phyloP scores from a whole-genome alignment of 129 eudicot species.

The Artemisia tridentata region DNA sequence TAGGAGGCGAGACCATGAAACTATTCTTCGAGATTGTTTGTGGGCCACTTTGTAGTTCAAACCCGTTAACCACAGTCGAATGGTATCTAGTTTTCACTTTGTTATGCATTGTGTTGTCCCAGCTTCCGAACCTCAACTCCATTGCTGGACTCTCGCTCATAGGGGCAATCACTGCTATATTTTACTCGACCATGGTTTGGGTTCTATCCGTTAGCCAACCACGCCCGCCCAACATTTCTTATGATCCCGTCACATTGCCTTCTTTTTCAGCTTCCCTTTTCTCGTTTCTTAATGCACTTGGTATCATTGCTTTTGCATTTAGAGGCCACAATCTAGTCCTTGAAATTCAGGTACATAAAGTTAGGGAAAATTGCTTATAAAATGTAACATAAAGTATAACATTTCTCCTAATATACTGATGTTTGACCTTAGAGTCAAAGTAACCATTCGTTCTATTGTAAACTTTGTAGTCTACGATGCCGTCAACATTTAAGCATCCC shows the following conservation, averaged over 20 bases:
- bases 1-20: slow-evolving; percentile 68
- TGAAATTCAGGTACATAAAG: slow-evolving; percentile 65
- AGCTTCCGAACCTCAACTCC: slow-evolving; percentile 79
- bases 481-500: slow-evolving; percentile 66
- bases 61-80: slow-evolving; percentile 43
- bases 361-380: no score
- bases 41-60: slow-evolving; percentile 34
- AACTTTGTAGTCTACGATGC: slow-evolving; percentile 55
- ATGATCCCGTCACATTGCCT: slow-evolving; percentile 37
- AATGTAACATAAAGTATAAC: no score
- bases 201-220: slow-evolving; percentile 51
- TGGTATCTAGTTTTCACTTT: slow-evolving; percentile 72
- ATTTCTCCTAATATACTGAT: background rate
- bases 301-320: slow-evolving; percentile 76
- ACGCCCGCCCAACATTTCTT: slow-evolving; percentile 44
- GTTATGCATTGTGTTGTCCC: slow-evolving; percentile 58
- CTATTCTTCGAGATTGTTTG: slow-evolving; percentile 48
- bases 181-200: slow-evolving; percentile 72
- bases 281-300: slow-evolving; percentile 58
- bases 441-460: background rate
- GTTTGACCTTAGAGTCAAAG: slow-evolving; percentile 1
- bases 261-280: slow-evolving; percentile 46
- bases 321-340: slow-evolving; percentile 81
- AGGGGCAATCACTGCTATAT: slow-evolving; percentile 57
- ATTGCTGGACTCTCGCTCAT: slow-evolving; percentile 72